A percentile compares a stretch with the other conserved stretches of the same genome.
Evolutionary conservation across 495 filamentous ascomycete species (phyloP).

Genomic region (Amphirosellinia nigrospora): DNA sequence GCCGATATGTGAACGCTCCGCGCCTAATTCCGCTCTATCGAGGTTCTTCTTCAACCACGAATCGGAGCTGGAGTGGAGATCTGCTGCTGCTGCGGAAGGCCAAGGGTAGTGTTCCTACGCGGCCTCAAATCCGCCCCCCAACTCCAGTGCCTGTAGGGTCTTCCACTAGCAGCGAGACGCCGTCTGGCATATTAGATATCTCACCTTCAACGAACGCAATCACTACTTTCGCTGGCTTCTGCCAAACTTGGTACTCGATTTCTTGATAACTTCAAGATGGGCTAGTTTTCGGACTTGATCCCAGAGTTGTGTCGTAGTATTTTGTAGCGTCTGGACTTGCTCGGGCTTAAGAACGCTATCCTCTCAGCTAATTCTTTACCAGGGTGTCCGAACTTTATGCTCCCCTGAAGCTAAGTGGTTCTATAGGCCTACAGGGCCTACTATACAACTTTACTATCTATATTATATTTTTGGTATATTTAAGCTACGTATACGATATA

Average conservation of each 20-base stretch:
- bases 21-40: neutral
- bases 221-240: neutral
- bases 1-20: neutral
- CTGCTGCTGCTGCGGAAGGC: neutral
- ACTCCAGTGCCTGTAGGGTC: neutral
- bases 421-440: no score
- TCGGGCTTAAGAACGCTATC: neutral
- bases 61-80: neutral
- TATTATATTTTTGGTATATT: no score
- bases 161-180: neutral
- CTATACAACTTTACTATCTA: no score
- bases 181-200: neutral
- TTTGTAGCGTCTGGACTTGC: neutral
- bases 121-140: neutral
- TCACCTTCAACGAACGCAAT: slow-evolving; percentile 2
- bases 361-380: neutral
- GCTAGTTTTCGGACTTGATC: neutral
- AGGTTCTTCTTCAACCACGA: neutral
- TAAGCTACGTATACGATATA: no score
- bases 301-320: neutral
- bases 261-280: neutral
- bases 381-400: neutral
- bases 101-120: neutral
- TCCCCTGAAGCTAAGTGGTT: neutral
- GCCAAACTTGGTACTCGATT: neutral